Conservation (phyloP, 2,329 filamentous ascomycete genomes). For the Aspergillus vadensis region DNA sequence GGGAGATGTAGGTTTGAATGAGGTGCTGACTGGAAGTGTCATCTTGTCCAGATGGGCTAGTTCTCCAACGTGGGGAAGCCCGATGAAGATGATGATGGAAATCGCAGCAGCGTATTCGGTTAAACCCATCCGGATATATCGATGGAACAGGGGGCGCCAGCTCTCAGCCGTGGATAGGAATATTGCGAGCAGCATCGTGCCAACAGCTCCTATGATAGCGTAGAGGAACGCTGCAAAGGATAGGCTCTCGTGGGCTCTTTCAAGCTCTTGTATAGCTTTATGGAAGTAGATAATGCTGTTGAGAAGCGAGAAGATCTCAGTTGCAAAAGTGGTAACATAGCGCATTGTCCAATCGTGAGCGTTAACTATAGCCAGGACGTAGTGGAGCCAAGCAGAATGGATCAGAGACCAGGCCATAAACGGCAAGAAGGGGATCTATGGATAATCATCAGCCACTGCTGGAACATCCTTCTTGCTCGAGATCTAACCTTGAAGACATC, state of each 20-base stretch:
- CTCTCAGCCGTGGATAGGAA: slow-evolving; percentile 62
- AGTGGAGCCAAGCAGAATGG: slow-evolving; percentile 67
- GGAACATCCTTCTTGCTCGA: background rate
- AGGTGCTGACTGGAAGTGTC: slow-evolving; percentile 57
- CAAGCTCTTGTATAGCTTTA: slow-evolving; percentile 65
- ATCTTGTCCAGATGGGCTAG: slow-evolving; percentile 60
- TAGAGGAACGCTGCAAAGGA: slow-evolving; percentile 67
- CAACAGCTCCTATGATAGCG: slow-evolving; percentile 63
- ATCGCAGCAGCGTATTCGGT: slow-evolving; percentile 68
- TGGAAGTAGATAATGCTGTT: slow-evolving; percentile 71
- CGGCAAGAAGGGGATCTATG: slow-evolving; percentile 57
- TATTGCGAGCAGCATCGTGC: slow-evolving; percentile 65
- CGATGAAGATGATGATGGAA: slow-evolving; percentile 67
- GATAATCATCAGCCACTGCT: background rate
- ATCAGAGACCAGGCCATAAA: slow-evolving; percentile 70
- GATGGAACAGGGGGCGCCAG: slow-evolving; percentile 64
- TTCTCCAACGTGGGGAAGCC: slow-evolving; percentile 63
- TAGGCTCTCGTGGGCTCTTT: slow-evolving; percentile 59
- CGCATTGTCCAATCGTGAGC: slow-evolving; percentile 71
- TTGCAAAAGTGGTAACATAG: slow-evolving; percentile 68
- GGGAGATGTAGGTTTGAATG: slow-evolving; percentile 60
- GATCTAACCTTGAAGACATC: slow-evolving; percentile 55
- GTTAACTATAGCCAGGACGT: slow-evolving; percentile 65
- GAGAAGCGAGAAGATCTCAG: slow-evolving; percentile 66
- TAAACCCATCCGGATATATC: slow-evolving; percentile 62